Percentiles rank a stretch among this genome's conserved stretches.
phyloP scores from a whole-genome alignment of 73 alveolate species.

The Tetrahymena thermophila region DNA sequence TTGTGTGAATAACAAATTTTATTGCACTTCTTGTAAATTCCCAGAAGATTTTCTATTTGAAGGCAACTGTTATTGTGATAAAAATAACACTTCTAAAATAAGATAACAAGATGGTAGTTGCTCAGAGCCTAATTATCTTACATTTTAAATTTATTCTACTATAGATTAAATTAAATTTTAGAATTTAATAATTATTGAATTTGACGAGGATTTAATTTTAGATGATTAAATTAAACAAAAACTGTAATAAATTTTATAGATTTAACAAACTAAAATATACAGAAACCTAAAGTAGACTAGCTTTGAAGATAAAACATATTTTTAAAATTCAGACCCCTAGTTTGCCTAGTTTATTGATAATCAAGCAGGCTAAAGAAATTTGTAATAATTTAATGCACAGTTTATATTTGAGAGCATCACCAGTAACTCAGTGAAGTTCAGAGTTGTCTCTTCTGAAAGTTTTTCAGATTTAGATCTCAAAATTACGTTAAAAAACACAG shows the following conservation, averaged over 20 bases:
- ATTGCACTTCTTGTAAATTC: background rate
- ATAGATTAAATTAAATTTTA: background rate
- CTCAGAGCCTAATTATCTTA: background rate
- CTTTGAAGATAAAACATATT: background rate
- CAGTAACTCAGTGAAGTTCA: background rate
- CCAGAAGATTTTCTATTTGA: background rate
- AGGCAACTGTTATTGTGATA: background rate
- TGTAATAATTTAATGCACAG: too few relatives aligned
- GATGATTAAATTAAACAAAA: background rate
- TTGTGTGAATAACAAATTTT: background rate
- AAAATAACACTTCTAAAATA: background rate
- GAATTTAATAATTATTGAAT: background rate
- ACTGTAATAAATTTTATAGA: background rate
- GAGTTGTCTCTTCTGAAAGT: background rate
- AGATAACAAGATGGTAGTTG: background rate
- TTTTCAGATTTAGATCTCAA: background rate
- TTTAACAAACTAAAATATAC: background rate
- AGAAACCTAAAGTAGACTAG: background rate
- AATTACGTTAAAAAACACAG: background rate
- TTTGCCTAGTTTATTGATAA: too few relatives aligned
- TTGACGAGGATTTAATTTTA: background rate
- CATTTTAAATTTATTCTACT: background rate
- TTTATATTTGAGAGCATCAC: background rate
- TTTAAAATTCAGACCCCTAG: background rate
- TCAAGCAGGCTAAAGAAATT: background rate